phyloP scores from a whole-genome alignment of 805 yeast genomes.

The Lipomyces kockii region DNA sequence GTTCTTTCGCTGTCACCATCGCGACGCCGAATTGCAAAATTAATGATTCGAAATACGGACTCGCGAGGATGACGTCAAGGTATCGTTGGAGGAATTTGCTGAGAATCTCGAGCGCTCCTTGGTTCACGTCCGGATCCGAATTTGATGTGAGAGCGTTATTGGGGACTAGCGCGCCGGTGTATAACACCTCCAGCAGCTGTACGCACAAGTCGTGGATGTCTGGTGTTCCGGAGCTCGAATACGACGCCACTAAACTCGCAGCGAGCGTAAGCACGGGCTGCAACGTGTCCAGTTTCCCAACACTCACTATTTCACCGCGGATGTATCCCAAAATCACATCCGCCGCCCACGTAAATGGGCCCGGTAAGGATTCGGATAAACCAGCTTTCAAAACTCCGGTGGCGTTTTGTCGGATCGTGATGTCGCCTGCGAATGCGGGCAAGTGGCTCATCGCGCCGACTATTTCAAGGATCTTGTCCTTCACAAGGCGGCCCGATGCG shows the following conservation, averaged over 20 bases:
- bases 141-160: background rate
- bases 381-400: conserved; percentile 68
- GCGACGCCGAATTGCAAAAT: conserved; percentile 48
- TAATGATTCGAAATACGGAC: conserved; percentile 13
- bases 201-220: background rate
- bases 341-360: conserved; percentile 65
- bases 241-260: conserved; percentile 14
- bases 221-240: background rate
- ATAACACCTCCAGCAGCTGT: conserved; percentile 15
- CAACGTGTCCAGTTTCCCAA: conserved; percentile 14
- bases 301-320: conserved; percentile 14
- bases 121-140: conserved; percentile 40
- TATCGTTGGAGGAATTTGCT: conserved; percentile 34
- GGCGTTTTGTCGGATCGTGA: conserved; percentile 59
- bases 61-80: conserved; percentile 27
- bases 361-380: conserved; percentile 62
- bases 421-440: conserved; percentile 42
- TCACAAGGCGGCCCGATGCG: conserved; percentile 56
- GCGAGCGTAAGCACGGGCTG: conserved; percentile 28
- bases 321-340: conserved; percentile 47
- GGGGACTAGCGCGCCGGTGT: conserved; percentile 15
- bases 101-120: conserved; percentile 42
- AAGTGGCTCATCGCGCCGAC: conserved; percentile 50
- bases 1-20: conserved; percentile 55
- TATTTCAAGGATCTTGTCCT: conserved; percentile 50